Conservation (phyloP, 1,284 basidiomycete species). For the Exsudoporus floridanus region DNA sequence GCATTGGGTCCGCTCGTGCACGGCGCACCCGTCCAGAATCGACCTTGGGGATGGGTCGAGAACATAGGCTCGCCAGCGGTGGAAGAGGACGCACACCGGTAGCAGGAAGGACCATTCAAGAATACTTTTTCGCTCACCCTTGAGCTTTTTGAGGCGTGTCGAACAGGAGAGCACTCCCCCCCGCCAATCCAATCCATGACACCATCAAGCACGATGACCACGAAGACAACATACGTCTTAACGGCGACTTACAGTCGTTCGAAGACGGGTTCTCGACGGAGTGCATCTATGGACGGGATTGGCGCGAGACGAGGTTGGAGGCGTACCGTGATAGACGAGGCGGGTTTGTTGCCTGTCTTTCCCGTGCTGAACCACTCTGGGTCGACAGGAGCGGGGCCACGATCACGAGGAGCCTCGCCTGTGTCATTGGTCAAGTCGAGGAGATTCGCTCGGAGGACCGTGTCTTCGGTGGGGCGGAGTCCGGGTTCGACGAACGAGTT, state of each 20-base stretch:
- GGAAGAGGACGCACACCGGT: slow-evolving; percentile 18
- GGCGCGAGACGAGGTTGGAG: slow-evolving; percentile 61
- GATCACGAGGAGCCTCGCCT: slow-evolving; percentile 43
- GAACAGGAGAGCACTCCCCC: slow-evolving; percentile 57
- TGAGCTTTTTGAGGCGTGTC: slow-evolving; percentile 62
- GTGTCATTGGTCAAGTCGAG: slow-evolving; percentile 49
- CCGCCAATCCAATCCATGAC: background rate
- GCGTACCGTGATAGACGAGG: slow-evolving; percentile 30
- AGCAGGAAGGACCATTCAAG: slow-evolving; percentile 47
- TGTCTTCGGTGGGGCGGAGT: slow-evolving; percentile 43
- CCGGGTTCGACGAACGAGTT: slow-evolving; percentile 39
- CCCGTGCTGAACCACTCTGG: slow-evolving; percentile 14
- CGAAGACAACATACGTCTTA: slow-evolving; percentile 28
- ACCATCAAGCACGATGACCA: background rate
- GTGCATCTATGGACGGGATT: slow-evolving; percentile 68
- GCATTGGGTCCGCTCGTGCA: slow-evolving; percentile 46
- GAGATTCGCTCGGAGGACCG: slow-evolving; percentile 43
- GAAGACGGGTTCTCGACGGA: slow-evolving; percentile 64
- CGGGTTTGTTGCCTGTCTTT: slow-evolving; percentile 24
- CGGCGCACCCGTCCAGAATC: slow-evolving; percentile 58
- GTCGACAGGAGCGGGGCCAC: slow-evolving; percentile 17
- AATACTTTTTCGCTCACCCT: slow-evolving; percentile 74
- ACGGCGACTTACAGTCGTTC: slow-evolving; percentile 53
- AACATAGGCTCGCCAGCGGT: slow-evolving; percentile 60
- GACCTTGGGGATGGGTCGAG: slow-evolving; percentile 85